Evolutionary conservation across 2,329 filamentous ascomycete genomes (phyloP).

Genomic region (Epichloe typhina): DNA sequence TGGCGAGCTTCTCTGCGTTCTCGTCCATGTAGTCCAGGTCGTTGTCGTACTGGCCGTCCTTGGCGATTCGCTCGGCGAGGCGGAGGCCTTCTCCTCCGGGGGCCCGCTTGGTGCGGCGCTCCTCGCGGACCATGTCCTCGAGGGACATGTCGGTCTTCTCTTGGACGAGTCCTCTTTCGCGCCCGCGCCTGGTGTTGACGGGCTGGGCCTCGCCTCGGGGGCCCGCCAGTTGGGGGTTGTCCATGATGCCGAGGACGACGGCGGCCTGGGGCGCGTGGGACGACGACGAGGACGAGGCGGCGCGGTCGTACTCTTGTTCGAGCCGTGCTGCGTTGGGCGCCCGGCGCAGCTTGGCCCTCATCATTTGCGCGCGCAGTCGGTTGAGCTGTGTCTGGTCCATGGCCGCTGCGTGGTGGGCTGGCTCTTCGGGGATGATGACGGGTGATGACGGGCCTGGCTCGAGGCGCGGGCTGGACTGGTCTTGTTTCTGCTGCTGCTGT

Average conservation of each 20-base stretch:
- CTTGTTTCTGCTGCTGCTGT: constrained; percentile 19
- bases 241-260: constrained; percentile 78
- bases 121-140: constrained; percentile 93
- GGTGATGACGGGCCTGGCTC: constrained; percentile 34
- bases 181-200: constrained; percentile 67
- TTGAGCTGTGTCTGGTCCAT: constrained; percentile 75
- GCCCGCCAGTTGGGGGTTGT: constrained; percentile 78
- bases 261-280: constrained; percentile 40
- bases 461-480: neutral
- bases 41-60: constrained; percentile 80
- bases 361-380: constrained; percentile 80
- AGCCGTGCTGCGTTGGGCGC: constrained; percentile 63
- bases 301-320: constrained; percentile 72
- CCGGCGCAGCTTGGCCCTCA: constrained; percentile 83
- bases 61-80: constrained; percentile 85
- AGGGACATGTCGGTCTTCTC: constrained; percentile 94
- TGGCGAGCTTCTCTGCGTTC: constrained; percentile 81
- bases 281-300: constrained; percentile 49
- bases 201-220: constrained; percentile 59
- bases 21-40: constrained; percentile 97
- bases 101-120: constrained; percentile 69
- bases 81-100: constrained; percentile 67
- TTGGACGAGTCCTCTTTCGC: constrained; percentile 70
- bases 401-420: constrained; percentile 15
- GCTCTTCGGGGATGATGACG: constrained; percentile 40